A percentile compares a stretch with the other conserved stretches of the same genome.
Conservation (phyloP, 202 grass and related monocot species). For the Schoenoplectus tabernaemontani region DNA sequence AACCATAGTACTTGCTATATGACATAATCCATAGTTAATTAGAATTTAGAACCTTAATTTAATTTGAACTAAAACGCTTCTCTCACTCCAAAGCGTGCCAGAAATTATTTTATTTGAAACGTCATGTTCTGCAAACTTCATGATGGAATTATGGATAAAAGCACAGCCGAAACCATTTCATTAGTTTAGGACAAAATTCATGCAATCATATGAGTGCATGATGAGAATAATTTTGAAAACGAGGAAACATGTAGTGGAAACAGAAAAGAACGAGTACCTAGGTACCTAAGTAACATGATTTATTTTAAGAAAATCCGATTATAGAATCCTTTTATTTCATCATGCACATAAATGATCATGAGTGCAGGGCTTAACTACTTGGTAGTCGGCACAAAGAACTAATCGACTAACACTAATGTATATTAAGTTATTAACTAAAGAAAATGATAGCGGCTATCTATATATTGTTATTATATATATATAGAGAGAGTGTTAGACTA, state of each 20-base stretch:
- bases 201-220: neutral
- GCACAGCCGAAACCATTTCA: neutral
- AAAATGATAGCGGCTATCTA: too few relatives aligned
- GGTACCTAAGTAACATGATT: neutral
- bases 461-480: too few relatives aligned
- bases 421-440: neutral
- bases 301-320: neutral
- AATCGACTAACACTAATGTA: neutral
- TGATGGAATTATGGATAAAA: neutral
- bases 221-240: neutral
- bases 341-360: neutral
- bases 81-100: neutral
- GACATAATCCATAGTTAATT: too few relatives aligned
- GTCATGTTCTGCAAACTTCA: neutral
- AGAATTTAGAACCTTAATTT: neutral
- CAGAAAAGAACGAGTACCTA: neutral
- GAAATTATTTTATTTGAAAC: neutral
- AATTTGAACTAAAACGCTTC: neutral
- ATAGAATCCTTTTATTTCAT: neutral
- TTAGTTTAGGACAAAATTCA: neutral
- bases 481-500: too few relatives aligned
- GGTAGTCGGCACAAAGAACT: neutral
- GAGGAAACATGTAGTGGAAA: neutral
- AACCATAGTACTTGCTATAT: slow-evolving; percentile 8
- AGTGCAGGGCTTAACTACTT: neutral